A percentile compares a stretch with the other conserved stretches of the same genome.
Evolutionary conservation across 1,284 basidiomycete species (phyloP).

Genomic region (Dichomitus squalens): DNA sequence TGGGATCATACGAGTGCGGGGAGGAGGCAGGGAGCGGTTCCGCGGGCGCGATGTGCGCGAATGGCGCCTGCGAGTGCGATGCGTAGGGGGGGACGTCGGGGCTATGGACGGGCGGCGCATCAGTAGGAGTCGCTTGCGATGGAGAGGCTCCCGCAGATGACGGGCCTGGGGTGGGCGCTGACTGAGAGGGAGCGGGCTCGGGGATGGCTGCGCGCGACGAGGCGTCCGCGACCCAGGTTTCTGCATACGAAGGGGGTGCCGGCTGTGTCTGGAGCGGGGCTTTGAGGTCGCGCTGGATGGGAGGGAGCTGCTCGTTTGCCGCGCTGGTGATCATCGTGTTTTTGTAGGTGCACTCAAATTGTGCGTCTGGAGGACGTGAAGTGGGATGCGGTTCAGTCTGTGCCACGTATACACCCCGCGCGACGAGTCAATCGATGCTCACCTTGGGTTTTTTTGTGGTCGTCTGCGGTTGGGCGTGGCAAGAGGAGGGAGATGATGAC

Average conservation of each 20-base stretch:
- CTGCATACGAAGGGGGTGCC: constrained; percentile 2
- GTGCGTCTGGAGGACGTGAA: no score
- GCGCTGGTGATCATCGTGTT: constrained; percentile 1
- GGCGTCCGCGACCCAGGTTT: not conserved
- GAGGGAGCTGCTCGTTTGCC: not conserved
- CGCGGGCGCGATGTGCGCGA: not conserved
- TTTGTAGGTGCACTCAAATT: no score
- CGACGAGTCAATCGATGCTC: no score
- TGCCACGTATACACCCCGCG: no score
- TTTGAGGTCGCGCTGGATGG: not conserved
- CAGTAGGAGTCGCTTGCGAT: no score
- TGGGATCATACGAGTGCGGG: not conserved
- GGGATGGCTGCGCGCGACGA: not conserved
- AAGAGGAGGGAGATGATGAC: no score
- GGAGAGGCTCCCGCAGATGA: no score
- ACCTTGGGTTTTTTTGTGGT: no score
- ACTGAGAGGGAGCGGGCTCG: not conserved
- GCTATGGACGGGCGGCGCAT: no score
- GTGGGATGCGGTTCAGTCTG: no score
- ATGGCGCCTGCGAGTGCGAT: not conserved
- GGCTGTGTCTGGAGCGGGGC: not conserved
- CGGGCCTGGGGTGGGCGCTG: not conserved
- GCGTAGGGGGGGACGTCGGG: no score
- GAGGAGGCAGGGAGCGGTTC: not conserved
- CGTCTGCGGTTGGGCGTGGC: no score